phyloP scores from a whole-genome alignment of 805 yeast genomes.

The Candida sphagnicola region DNA sequence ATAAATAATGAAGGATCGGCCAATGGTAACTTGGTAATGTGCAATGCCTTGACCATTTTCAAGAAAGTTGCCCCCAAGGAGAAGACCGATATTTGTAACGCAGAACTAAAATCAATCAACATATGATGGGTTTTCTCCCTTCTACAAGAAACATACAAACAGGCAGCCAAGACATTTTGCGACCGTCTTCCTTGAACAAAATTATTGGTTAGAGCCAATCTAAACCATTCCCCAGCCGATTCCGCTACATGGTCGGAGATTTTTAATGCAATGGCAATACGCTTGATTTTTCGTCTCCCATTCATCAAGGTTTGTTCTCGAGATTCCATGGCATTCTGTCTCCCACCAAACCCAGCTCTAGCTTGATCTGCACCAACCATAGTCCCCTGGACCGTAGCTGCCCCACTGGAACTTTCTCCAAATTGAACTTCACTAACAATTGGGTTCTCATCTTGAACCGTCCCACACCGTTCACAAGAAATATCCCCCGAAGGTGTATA shows the following conservation, averaged over 20 bases:
- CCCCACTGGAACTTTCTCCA: slow-evolving; percentile 89
- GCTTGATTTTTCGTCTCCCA: slow-evolving; percentile 73
- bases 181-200: slow-evolving; percentile 97
- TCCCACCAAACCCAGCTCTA: slow-evolving; percentile 63
- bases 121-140: slow-evolving; percentile 88
- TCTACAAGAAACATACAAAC: slow-evolving; percentile 92
- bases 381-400: slow-evolving; percentile 93
- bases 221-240: slow-evolving; percentile 86
- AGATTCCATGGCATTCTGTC: slow-evolving; percentile 74
- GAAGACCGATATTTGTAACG: slow-evolving; percentile 86
- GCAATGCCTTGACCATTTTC: slow-evolving; percentile 83
- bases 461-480: slow-evolving; percentile 80
- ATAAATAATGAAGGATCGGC: slow-evolving; percentile 94
- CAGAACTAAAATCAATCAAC: slow-evolving; percentile 91
- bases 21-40: slow-evolving; percentile 72
- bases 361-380: slow-evolving; percentile 86
- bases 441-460: slow-evolving; percentile 86
- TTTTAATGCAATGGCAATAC: slow-evolving; percentile 71
- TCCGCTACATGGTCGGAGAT: slow-evolving; percentile 85
- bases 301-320: slow-evolving; percentile 86
- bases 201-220: slow-evolving; percentile 77
- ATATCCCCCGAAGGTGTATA: slow-evolving; percentile 57
- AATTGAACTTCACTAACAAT: slow-evolving; percentile 94
- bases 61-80: slow-evolving; percentile 95
- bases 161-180: slow-evolving; percentile 92